Evolutionary conservation across 257 asterid genomes (phyloP).

Genomic region (Capsicum chinense): DNA sequence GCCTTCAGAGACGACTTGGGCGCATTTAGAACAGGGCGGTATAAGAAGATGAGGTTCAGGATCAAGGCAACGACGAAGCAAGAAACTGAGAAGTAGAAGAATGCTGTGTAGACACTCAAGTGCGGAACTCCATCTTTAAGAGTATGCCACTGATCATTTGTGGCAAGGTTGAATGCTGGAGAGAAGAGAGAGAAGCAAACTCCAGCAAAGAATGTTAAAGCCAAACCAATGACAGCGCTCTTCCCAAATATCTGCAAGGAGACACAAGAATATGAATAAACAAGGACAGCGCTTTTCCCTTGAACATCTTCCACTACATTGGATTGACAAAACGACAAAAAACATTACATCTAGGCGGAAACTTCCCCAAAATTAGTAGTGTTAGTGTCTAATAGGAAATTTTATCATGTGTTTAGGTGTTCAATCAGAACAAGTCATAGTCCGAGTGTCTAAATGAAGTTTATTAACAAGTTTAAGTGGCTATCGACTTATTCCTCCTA

Average conservation of each 20-base stretch:
- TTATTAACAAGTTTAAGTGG: too few species aligned
- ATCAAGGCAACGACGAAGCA: slow-evolving; percentile 71
- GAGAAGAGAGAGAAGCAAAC: slow-evolving; percentile 83
- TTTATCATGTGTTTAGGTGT: background rate
- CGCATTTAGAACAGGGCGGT: slow-evolving; percentile 61
- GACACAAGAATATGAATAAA: background rate
- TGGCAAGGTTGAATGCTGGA: slow-evolving; percentile 91
- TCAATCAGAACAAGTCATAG: background rate
- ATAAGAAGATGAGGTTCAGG: slow-evolving; percentile 72
- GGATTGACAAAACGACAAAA: background rate
- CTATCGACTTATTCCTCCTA: too few species aligned
- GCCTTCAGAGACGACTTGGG: slow-evolving; percentile 79
- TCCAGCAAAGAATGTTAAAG: slow-evolving; percentile 83
- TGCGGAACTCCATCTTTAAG: slow-evolving; percentile 67
- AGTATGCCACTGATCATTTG: slow-evolving; percentile 89
- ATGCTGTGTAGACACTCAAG: slow-evolving; percentile 81
- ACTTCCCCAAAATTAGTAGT: background rate
- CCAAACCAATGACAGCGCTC: slow-evolving; percentile 74
- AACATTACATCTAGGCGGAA: background rate
- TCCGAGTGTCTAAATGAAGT: background rate
- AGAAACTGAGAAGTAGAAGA: slow-evolving; percentile 90
- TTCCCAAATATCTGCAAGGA: slow-evolving; percentile 77
- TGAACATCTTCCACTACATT: slow-evolving; percentile 10
- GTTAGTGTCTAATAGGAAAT: background rate
- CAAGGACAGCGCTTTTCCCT: background rate